Conservation (phyloP, 371 early-diverging fungal species). For the Mucor lusitanicus region DNA sequence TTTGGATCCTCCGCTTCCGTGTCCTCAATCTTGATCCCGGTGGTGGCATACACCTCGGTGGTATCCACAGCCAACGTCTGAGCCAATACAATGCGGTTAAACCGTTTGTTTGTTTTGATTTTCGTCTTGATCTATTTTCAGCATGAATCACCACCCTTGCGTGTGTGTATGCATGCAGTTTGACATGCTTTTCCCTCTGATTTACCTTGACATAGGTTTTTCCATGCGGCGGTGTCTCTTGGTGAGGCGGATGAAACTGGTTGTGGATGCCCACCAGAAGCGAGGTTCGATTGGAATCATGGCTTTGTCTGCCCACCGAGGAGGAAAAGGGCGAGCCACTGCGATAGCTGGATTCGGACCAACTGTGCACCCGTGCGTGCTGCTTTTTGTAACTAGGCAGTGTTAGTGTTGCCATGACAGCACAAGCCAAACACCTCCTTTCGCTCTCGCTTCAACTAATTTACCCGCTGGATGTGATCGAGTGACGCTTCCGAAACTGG, state of each 20-base stretch:
- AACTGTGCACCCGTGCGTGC: constrained; percentile 16
- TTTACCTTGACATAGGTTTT: constrained; percentile 42
- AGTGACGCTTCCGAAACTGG: not conserved
- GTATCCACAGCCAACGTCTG: constrained; percentile 33
- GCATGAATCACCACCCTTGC: too few species aligned
- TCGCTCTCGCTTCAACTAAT: not conserved
- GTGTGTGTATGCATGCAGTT: not conserved
- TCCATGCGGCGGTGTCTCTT: constrained; percentile 25
- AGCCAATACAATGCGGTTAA: constrained; percentile 33
- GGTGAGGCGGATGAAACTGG: constrained; percentile 10
- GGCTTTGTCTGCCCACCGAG: not conserved
- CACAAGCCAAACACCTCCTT: too few species aligned
- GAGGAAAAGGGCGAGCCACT: not conserved
- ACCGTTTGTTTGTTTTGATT: constrained; percentile 30
- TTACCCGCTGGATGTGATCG: not conserved
- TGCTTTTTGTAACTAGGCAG: not conserved
- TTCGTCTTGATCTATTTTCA: constrained; percentile 34
- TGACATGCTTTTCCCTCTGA: not conserved
- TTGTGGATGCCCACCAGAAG: constrained; percentile 11
- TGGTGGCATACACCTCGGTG: constrained; percentile 4
- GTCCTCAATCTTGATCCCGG: not conserved
- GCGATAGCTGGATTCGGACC: constrained; percentile 14
- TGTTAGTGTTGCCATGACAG: not conserved
- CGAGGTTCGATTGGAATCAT: constrained; percentile 6
- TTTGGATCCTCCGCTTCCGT: constrained; percentile 3